A percentile compares a stretch with the other conserved stretches of the same genome.
These are phyloP conservation scores for Cryphonectria radicalis DNA, from an alignment of 2,329 filamentous ascomycete genomes.

Conservation along the genomic window DNA sequence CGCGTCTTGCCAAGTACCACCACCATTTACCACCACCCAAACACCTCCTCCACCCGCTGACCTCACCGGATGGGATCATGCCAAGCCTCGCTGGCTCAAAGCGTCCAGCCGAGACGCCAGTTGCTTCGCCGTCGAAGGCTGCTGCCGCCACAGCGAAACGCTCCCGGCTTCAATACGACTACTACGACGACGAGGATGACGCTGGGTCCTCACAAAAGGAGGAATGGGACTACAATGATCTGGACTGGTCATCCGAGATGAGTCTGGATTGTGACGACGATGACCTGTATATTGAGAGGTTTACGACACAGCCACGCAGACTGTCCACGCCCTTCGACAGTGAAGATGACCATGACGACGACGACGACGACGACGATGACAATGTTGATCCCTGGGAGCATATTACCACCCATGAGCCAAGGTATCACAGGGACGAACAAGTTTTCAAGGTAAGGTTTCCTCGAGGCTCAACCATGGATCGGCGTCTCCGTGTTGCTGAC, in stretches of 20 bases:
- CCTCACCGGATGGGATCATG: constrained; percentile 1
- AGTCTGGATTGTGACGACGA: constrained; percentile 20
- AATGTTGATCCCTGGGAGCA: background rate
- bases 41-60: background rate
- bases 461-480: background rate
- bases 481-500: background rate
- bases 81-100: constrained; percentile 16
- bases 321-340: background rate
- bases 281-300: background rate
- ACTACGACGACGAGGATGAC: constrained; percentile 26
- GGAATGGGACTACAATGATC: constrained; percentile 10
- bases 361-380: background rate
- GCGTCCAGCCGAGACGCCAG: constrained; percentile 21
- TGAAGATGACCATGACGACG: background rate
- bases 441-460: background rate
- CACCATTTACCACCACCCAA: background rate
- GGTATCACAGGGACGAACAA: background rate
- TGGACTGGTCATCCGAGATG: constrained; percentile 18
- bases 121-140: constrained; percentile 26
- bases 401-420: background rate
- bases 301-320: background rate
- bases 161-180: constrained; percentile 25
- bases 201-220: constrained; percentile 7
- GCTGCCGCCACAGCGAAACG: constrained; percentile 18
- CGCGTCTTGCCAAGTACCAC: background rate